These are phyloP conservation scores for Dioscorea dumetorum DNA, from an alignment of 106 monocot species.

Conservation along the genomic window DNA sequence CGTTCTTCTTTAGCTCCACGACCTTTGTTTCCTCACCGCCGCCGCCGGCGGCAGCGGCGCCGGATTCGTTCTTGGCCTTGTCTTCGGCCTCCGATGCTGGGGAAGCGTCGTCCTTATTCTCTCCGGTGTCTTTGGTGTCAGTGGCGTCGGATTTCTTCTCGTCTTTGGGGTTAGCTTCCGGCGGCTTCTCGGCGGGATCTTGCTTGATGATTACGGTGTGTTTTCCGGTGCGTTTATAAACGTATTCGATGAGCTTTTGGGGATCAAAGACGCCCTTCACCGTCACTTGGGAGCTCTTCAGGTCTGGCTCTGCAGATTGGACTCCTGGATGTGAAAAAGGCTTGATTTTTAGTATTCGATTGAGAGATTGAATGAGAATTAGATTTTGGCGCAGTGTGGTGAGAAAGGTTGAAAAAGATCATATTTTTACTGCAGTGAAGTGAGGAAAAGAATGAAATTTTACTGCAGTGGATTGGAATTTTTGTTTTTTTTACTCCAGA, in stretches of 20 bases:
- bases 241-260: constrained; percentile 51
- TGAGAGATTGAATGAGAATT: background rate
- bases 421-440: too few relatives aligned
- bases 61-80: background rate
- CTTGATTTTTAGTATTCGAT: background rate
- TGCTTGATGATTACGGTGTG: constrained; percentile 55
- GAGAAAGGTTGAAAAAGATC: too few relatives aligned
- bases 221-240: constrained; percentile 80
- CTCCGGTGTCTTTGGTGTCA: background rate
- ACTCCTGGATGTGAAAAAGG: constrained; percentile 36
- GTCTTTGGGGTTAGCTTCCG: constrained; percentile 12
- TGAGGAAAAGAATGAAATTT: too few relatives aligned
- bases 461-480: too few relatives aligned
- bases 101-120: background rate
- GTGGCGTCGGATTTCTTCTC: constrained; percentile 6
- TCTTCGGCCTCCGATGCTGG: background rate
- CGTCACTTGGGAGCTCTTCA: constrained; percentile 64
- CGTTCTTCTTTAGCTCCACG: constrained; percentile 45
- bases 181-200: constrained; percentile 41
- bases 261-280: constrained; percentile 72
- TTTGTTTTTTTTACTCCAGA: too few relatives aligned
- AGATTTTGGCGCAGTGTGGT: too few relatives aligned
- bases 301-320: constrained; percentile 51
- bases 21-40: constrained; percentile 6
- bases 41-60: background rate